A percentile compares a stretch with the other conserved stretches of the same genome.
Conservation (phyloP, 495 filamentous ascomycete genomes). For the Talaromyces liani region DNA sequence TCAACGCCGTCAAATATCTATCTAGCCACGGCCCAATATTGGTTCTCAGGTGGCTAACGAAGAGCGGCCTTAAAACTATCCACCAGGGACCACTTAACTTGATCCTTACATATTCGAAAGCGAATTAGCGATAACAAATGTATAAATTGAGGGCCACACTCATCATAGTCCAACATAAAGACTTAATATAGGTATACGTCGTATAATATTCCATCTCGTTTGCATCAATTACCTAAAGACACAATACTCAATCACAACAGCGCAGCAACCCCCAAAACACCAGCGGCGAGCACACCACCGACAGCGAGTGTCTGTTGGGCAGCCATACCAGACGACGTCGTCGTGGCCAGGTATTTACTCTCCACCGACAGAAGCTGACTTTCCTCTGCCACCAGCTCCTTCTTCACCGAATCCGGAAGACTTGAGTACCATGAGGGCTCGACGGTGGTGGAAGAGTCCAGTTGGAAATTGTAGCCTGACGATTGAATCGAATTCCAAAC, state of each 20-base stretch:
- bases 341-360: not conserved
- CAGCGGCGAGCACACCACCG: constrained; percentile 1
- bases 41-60: too few species aligned
- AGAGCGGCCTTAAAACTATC: too few species aligned
- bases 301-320: constrained; percentile 3
- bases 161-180: too few species aligned
- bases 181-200: too few species aligned
- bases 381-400: constrained; percentile 7
- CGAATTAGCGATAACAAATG: constrained; percentile 10
- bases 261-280: constrained; percentile 6
- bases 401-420: constrained; percentile 7
- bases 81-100: too few species aligned
- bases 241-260: not conserved
- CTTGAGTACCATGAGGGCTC: constrained; percentile 10
- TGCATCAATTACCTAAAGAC: too few species aligned
- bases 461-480: not conserved
- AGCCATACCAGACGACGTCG: not conserved
- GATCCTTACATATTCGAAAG: too few species aligned
- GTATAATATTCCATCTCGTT: too few species aligned
- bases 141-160: too few species aligned
- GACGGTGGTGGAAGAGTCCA: constrained; percentile 1
- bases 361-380: not conserved
- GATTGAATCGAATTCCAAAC: not conserved
- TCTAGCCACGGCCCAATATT: too few species aligned
- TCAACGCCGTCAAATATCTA: too few species aligned